These are phyloP conservation scores for Blastobotrys aristatus DNA, from an alignment of 1,139 yeast genomes.

Conservation along the genomic window DNA sequence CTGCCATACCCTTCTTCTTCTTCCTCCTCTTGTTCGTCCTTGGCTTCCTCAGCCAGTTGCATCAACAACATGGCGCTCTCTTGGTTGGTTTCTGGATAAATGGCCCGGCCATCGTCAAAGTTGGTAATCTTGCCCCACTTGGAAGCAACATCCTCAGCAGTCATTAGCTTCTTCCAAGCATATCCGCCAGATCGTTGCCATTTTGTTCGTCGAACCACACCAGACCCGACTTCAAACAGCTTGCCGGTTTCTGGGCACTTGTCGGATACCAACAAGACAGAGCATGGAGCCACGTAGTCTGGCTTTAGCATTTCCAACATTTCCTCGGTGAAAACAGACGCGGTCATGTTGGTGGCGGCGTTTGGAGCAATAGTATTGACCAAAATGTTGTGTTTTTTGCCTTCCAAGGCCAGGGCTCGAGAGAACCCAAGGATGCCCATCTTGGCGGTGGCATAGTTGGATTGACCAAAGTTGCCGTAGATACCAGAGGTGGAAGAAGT, in stretches of 20 bases:
- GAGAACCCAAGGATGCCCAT: slow-evolving; percentile 83
- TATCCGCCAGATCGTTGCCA: slow-evolving; percentile 93
- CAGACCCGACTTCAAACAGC: slow-evolving; percentile 74
- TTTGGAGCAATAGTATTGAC: slow-evolving; percentile 92
- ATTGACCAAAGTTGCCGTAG: slow-evolving; percentile 96
- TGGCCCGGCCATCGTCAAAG: slow-evolving; percentile 52
- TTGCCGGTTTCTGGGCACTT: slow-evolving; percentile 66
- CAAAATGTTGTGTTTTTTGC: slow-evolving; percentile 68
- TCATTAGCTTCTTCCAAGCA: slow-evolving; percentile 50
- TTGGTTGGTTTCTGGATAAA: slow-evolving; percentile 58
- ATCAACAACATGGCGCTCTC: slow-evolving; percentile 59
- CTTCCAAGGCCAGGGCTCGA: slow-evolving; percentile 84
- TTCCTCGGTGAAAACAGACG: slow-evolving; percentile 78
- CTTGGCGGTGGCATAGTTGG: slow-evolving; percentile 88
- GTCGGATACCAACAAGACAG: slow-evolving; percentile 71
- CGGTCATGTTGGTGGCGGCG: slow-evolving; percentile 97
- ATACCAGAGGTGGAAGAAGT: slow-evolving; percentile 95
- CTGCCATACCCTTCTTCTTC: slow-evolving; percentile 42
- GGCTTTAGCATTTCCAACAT: slow-evolving; percentile 78
- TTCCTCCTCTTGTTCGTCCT: slow-evolving; percentile 47
- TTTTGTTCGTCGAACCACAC: slow-evolving; percentile 93
- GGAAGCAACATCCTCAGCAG: slow-evolving; percentile 68
- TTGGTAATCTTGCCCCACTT: slow-evolving; percentile 63
- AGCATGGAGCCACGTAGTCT: slow-evolving; percentile 84
- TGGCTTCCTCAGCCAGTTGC: slow-evolving; percentile 31